Evolutionary conservation across 352 stramenopile genomes (phyloP).

Genomic region (Phytophthora hibernalis): DNA sequence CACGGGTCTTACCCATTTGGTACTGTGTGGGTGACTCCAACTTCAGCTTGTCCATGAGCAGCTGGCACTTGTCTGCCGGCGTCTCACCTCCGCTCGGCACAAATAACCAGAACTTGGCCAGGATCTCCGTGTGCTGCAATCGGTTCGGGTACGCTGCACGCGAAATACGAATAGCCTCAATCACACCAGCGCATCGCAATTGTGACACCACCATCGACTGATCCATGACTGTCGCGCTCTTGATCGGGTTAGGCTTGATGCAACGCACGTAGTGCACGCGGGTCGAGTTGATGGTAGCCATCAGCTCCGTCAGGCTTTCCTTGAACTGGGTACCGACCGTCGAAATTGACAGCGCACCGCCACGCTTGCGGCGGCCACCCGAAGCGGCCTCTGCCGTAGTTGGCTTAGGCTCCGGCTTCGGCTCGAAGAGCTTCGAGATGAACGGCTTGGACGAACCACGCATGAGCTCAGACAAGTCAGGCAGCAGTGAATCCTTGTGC

Average conservation of each 20-base stretch:
- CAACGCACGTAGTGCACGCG: slow-evolving; percentile 99
- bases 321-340: slow-evolving; percentile 94
- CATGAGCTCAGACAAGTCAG: slow-evolving; percentile 93
- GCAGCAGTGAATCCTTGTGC: slow-evolving; percentile 95
- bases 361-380: slow-evolving; percentile 57
- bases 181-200: slow-evolving; percentile 97
- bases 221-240: slow-evolving; percentile 92
- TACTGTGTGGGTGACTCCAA: slow-evolving; percentile 76
- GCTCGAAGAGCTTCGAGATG: slow-evolving; percentile 77
- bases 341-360: slow-evolving; percentile 65
- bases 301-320: slow-evolving; percentile 92
- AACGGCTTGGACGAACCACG: slow-evolving; percentile 75
- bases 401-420: slow-evolving; percentile 57
- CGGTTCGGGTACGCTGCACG: slow-evolving; percentile 98
- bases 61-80: slow-evolving; percentile 68
- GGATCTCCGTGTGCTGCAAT: slow-evolving; percentile 89
- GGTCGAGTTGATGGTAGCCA: slow-evolving; percentile 95
- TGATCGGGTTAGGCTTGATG: slow-evolving; percentile 99
- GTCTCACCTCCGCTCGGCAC: slow-evolving; percentile 67
- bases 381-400: slow-evolving; percentile 39
- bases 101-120: slow-evolving; percentile 88
- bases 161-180: slow-evolving; percentile 99
- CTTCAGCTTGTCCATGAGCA: slow-evolving; percentile 86
- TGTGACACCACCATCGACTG: slow-evolving; percentile 96
- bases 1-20: slow-evolving; percentile 87